Evolutionary conservation across 164 flowering plant genomes (phyloP), one percentile per base, ranked within the genome.

Genomic region (Magnolia kwangsiensis): DNA sequence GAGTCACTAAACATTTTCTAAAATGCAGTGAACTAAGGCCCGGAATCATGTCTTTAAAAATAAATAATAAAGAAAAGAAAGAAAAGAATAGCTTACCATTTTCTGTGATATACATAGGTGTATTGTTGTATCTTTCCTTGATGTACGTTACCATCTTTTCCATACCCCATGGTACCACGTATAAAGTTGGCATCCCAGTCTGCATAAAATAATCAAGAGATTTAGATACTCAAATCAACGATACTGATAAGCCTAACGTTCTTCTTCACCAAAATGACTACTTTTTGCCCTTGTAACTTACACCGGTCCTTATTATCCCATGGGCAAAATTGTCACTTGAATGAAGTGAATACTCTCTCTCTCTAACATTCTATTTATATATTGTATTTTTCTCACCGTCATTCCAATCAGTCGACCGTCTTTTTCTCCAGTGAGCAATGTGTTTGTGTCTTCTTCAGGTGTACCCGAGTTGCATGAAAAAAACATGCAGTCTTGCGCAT

Each of bases 71-170:
- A 55, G 18, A 16, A 16, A 55, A 10, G 7, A 11, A 55, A 55
- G 18, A 55, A 11, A 55, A 55, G 16, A 16, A 16, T 3, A 13
- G 18, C 61, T 73, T n/a, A 80, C 82, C 82, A 77, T 80, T 80
- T 64, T 80, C 82, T 6, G 82, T 80, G 50, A 80, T 67, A 51
- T 69, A 80, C 61, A 80, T 77, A 14, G 82, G 82, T 16, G 29
- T 51, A 55, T 80, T 80, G 50, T 77, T 63, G 75, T 80, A 80
- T 77, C 75, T 80, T 23, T 67, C 61, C 72, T 77, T 80, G 20
- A 80, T 4, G 63, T 80, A 80, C 21, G 69, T 24, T 2, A 80
- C 63, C 5, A 77, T 51, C 74, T 71, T 70, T 55, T 80, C 75
- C 74, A 80, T 20, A 21, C 82, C 82, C 7, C 63, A 11, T 0